Base-by-base conservation (phyloP, 2,329 filamentous ascomycete species). In the Aspergillus sergii region DNA sequence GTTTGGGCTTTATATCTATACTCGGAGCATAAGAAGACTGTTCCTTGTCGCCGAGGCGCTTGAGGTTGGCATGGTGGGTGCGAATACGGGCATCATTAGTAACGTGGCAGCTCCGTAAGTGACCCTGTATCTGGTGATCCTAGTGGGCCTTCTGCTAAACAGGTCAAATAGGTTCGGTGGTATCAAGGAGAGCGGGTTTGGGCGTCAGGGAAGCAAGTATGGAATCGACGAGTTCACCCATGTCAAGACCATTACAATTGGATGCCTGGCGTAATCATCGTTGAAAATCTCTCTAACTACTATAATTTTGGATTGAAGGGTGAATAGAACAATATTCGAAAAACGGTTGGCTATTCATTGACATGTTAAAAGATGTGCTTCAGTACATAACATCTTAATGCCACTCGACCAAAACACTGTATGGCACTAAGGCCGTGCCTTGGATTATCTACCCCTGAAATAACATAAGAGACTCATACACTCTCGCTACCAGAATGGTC, bases 61-160 rank as follows among this genome's bases (percentile, higher is more conserved):
- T 21, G 48, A 72, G 56, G 62, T 59, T 7, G 71, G 69, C 12
- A 69, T 69, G 64, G 60, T 69, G 12, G 63, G 63, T 60, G 65
- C 74, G 30, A 76, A 76, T 45, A 68, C 69, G 4, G 72, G 73
- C 28, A 53, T 34, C 12, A 28, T 48, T 19, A 28, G 23, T 11
- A 48, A 48, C 12, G 45, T 28, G 1, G 45, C 23, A 14, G 45
- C 45, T 48, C 45, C 45, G 45, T 9, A 23, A 28, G 23, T 48
- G 45, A 26, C 21, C 14, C 10, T 26, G 5, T 48, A 28, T 23
- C 11, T 8, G n/a, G 21, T 12, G 2, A 14, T 5, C 6, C 5
- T 0, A 16, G 10, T 4, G 12, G 23, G 9, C 5, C 23, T 26
- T 26, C 12, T 23, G 14, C 45, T 48, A 48, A 48, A 0, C 23